Evolutionary conservation across 495 filamentous ascomycete species (phyloP).

Genomic region (Melanomma pulvis-pyrius): DNA sequence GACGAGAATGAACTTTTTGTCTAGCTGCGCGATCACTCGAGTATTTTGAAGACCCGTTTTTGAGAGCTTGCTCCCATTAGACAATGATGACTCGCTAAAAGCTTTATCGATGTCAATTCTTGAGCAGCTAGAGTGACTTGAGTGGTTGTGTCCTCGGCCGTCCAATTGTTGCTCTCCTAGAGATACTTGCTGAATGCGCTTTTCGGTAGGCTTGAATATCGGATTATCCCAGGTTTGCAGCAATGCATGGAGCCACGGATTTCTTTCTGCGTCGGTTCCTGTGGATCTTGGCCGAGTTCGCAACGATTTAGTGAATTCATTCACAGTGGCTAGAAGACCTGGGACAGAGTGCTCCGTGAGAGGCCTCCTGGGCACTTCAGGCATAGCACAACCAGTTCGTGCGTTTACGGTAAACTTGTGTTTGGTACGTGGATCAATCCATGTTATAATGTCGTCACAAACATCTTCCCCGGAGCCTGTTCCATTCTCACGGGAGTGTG

Average conservation of each 20-base stretch:
- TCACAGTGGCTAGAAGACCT: not conserved
- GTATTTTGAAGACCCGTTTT: slow-evolving; percentile 65
- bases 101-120: slow-evolving; percentile 38
- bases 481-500: not conserved
- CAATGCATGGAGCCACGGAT: slow-evolving; percentile 47
- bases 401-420: slow-evolving; percentile 60
- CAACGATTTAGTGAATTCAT: slow-evolving; percentile 23
- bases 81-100: slow-evolving; percentile 38
- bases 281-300: slow-evolving; percentile 8
- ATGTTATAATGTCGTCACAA: slow-evolving; percentile 53
- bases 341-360: not conserved
- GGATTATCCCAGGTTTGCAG: slow-evolving; percentile 64
- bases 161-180: slow-evolving; percentile 37
- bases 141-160: not conserved
- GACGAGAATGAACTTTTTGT: slow-evolving; percentile 84
- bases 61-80: slow-evolving; percentile 61
- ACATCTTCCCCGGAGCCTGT: not conserved
- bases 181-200: slow-evolving; percentile 51
- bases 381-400: slow-evolving; percentile 62
- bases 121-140: slow-evolving; percentile 31
- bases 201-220: slow-evolving; percentile 58
- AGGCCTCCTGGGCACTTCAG: slow-evolving; percentile 4
- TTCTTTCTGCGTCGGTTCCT: not conserved
- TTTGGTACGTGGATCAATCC: slow-evolving; percentile 71
- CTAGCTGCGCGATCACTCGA: slow-evolving; percentile 77